phyloP scores from a whole-genome alignment of 148 eudicot genomes.

The Pharnaceum exiguum region DNA sequence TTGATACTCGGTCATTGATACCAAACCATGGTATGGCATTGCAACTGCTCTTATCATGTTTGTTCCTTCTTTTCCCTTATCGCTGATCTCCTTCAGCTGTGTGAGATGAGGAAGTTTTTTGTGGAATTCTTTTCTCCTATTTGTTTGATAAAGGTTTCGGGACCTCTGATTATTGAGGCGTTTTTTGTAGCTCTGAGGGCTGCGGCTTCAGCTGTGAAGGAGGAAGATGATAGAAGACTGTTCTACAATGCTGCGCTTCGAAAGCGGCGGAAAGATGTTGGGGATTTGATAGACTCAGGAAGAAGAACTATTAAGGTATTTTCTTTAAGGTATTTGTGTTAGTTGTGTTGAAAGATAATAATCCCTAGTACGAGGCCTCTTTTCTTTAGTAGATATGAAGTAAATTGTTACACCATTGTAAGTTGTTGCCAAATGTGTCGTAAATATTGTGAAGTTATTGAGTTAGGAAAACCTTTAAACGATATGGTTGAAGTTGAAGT shows the following conservation, averaged over 20 bases:
- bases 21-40: conserved; percentile 69
- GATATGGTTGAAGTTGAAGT: too few species aligned
- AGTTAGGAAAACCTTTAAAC: too few species aligned
- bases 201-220: conserved; percentile 76
- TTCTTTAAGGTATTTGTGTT: not conserved
- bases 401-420: too few species aligned
- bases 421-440: too few species aligned
- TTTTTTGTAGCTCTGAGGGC: conserved; percentile 70
- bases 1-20: conserved; percentile 50
- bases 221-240: conserved; percentile 74
- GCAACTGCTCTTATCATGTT: conserved; percentile 4
- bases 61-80: not conserved
- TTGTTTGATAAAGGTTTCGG: not conserved
- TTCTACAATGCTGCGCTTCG: conserved; percentile 73
- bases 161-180: not conserved
- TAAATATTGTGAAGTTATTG: too few species aligned
- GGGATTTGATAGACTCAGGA: conserved; percentile 39
- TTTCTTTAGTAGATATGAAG: too few species aligned
- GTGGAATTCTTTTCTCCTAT: not conserved
- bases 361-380: too few species aligned
- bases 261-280: conserved; percentile 70
- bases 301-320: conserved; percentile 39
- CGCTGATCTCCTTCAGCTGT: not conserved
- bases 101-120: not conserved
- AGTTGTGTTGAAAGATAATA: too few species aligned